Evolutionary conservation across 441 rosid genomes (phyloP).

Genomic region (Eruca vesicaria): DNA sequence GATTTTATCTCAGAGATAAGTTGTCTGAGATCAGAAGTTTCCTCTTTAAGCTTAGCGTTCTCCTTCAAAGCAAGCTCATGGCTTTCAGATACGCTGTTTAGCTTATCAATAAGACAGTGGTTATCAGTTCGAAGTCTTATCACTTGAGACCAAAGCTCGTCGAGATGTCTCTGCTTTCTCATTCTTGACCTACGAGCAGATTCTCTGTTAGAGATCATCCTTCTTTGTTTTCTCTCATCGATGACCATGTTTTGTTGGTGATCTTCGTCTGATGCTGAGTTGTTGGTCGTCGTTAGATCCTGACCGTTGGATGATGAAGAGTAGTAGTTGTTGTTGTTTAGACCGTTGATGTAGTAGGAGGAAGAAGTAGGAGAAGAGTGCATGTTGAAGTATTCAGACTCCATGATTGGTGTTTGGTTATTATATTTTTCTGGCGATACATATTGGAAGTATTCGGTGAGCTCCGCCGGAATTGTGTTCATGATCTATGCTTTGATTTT

Average conservation of each 20-base stretch:
- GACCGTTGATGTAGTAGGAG: constrained; percentile 39
- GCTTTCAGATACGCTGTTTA: constrained; percentile 59
- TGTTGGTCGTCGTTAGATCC: constrained; percentile 54
- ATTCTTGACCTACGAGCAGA: constrained; percentile 78
- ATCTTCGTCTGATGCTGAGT: constrained; percentile 84
- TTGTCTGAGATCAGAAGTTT: constrained; percentile 72
- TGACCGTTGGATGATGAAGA: constrained; percentile 40
- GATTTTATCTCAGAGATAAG: constrained; percentile 27
- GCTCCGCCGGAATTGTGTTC: constrained; percentile 55
- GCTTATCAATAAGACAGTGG: constrained; percentile 57
- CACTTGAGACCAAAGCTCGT: constrained; percentile 77
- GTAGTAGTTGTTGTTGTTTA: constrained; percentile 28
- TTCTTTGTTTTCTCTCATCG: constrained; percentile 68
- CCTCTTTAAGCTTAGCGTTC: constrained; percentile 76
- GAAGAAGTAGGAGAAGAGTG: constrained; percentile 45
- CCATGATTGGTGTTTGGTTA: constrained; percentile 28
- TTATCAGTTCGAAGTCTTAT: constrained; percentile 63
- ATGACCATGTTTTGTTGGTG: constrained; percentile 61
- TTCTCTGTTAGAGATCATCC: constrained; percentile 79
- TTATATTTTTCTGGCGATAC: constrained; percentile 44
- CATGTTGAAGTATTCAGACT: constrained; percentile 42
- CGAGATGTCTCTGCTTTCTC: constrained; percentile 78
- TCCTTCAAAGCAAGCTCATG: constrained; percentile 67
- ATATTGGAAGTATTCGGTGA: constrained; percentile 50
- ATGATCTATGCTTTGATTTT: constrained; percentile 13